Evolutionary conservation across 2,329 filamentous ascomycete species (phyloP).

Genomic region (Colletotrichum filicis): DNA sequence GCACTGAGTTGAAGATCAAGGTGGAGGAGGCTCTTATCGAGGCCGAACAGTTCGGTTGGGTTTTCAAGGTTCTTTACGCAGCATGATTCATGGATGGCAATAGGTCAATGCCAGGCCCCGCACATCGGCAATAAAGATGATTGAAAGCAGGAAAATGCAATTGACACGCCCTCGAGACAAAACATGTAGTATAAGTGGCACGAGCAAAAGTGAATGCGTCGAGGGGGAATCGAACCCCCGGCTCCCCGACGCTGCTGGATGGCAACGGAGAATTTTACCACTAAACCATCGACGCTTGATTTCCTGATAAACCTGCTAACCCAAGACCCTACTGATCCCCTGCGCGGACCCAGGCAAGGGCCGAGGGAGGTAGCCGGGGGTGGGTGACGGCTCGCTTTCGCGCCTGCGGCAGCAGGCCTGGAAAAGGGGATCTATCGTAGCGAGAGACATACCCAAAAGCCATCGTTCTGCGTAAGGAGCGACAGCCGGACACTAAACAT

Average conservation of each 20-base stretch:
- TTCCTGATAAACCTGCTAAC: fast-evolving
- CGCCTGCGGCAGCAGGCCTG: no score
- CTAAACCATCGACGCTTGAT: conserved; percentile 31
- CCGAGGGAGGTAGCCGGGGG: no score
- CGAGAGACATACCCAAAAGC: no score
- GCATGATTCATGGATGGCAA: background rate
- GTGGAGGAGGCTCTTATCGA: conserved; percentile 41
- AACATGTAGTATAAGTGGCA: fast-evolving
- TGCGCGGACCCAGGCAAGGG: no score
- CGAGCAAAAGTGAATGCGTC: background rate
- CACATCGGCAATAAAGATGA: background rate
- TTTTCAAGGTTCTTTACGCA: conserved; percentile 41
- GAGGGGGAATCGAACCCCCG: background rate
- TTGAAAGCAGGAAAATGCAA: background rate
- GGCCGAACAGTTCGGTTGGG: conserved; percentile 53
- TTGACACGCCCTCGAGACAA: no score
- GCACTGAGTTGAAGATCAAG: conserved; percentile 35
- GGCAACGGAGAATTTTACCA: conserved; percentile 35
- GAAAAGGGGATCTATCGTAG: no score
- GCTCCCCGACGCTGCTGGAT: conserved; percentile 21
- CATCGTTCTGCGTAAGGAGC: no score
- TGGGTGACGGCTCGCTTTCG: no score
- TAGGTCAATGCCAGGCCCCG: background rate
- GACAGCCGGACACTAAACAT: no score
- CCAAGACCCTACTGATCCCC: fast-evolving